phyloP scores from a whole-genome alignment of 2,329 filamentous ascomycete genomes.

The Fusarium sp. region DNA sequence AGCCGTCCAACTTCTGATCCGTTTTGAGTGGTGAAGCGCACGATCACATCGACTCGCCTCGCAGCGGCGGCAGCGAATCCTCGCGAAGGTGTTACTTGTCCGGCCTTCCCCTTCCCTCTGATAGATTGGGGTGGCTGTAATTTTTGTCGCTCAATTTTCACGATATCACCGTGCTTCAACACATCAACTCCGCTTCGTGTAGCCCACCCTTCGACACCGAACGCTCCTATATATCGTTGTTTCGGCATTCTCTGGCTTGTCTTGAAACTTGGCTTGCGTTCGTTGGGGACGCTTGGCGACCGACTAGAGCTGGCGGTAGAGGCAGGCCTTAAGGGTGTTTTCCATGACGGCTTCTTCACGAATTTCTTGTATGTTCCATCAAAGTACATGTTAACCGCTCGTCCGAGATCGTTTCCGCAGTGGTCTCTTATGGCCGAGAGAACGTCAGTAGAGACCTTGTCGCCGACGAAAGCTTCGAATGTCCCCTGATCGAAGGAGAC shows the following conservation, averaged over 20 bases:
- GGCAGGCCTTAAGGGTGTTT: slow-evolving; percentile 3
- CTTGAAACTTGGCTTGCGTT: slow-evolving; percentile 16
- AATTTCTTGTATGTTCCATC: slow-evolving; percentile 72
- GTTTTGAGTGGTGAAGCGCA: slow-evolving; percentile 83
- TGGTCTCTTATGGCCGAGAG: slow-evolving; percentile 61
- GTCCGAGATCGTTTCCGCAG: slow-evolving; percentile 67
- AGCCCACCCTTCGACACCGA: slow-evolving; percentile 91
- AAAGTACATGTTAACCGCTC: slow-evolving; percentile 75
- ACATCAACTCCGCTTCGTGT: slow-evolving; percentile 82
- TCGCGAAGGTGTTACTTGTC: slow-evolving; percentile 47
- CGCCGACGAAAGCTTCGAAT: slow-evolving; percentile 69
- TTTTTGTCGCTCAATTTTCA: slow-evolving; percentile 88
- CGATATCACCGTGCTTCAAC: slow-evolving; percentile 81
- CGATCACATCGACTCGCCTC: slow-evolving; percentile 83
- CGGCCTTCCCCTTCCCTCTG: slow-evolving; percentile 56
- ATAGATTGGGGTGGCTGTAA: slow-evolving; percentile 66
- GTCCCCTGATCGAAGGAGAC: slow-evolving; percentile 63
- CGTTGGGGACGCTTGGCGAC: slow-evolving; percentile 4
- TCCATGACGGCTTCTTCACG: slow-evolving; percentile 44
- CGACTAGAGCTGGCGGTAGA: slow-evolving; percentile 7
- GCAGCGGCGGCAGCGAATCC: slow-evolving; percentile 62
- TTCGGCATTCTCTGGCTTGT: slow-evolving; percentile 47
- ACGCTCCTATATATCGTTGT: slow-evolving; percentile 83
- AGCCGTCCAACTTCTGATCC: slow-evolving; percentile 88
- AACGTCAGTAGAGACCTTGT: slow-evolving; percentile 60